Base-by-base conservation (phyloP, 768 basidiomycete genomes). In the Chalciporus pseudorubinellus region DNA sequence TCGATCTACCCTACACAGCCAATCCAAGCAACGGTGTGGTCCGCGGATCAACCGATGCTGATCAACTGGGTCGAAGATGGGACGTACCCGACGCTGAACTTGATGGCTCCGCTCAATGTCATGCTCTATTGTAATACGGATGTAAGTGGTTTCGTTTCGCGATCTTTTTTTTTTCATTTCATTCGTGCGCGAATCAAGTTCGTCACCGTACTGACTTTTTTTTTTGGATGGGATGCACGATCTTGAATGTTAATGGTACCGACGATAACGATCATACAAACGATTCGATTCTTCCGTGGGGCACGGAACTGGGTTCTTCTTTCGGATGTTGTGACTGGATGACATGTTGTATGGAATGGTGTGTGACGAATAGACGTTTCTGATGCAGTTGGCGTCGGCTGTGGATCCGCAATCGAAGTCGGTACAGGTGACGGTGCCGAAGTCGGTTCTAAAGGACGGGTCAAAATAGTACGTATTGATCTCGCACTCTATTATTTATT, bases 61-160 rank as follows among this genome's bases (percentile, higher is more conserved):
- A 60, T 83, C 4, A 73, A 62, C 4, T 87, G 84, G 84, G 65
- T 62, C 33, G 82, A 85, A 36, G 77, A 81, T 39, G 61, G 65
- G 6, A 61, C 40, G 1, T 54, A 55, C 8, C 83, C 84, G 0
- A 58, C 59, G 19, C 52, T 85, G 6, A 47, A 49, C 28, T 61
- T 74, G 12, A 74, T 81, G 66, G 75, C 77, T 1, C 52, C 55
- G 1, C 46, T 83, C 21, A 64, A 65, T 7, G 75, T 86, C 8
- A 72, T 79, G 36, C 69, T 86, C 5, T 79, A 74, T 59, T 59
- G 65, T 10, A 67, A 71, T 21, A 67, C 73, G 39, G 72, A 72
- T 50, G 81, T 83, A 43, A 46, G 55, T 36, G 10, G 14, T 31
- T 31, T 12, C 12, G n/a, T 13, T 12, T 31, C 29, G 11, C 29